A percentile compares a stretch with the other conserved stretches of the same genome.
phyloP scores from a whole-genome alignment of 768 basidiomycete species.

The Psilocybe azurescens region DNA sequence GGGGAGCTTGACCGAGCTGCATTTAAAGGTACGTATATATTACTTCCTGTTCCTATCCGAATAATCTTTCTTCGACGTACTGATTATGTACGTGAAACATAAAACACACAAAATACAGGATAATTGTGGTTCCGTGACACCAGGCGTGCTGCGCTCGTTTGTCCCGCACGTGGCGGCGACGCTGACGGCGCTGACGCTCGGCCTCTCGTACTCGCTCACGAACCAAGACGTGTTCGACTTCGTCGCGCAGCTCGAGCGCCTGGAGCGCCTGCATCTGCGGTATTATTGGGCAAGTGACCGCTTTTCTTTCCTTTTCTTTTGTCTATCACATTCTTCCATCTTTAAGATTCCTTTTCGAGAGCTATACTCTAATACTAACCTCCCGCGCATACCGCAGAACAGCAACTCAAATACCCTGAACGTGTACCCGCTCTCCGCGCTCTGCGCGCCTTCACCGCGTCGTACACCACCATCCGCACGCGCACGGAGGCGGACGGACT shows the following conservation, averaged over 20 bases:
- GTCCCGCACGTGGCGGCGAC: constrained; percentile 39
- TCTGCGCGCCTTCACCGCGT: constrained; percentile 31
- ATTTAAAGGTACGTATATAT: constrained; percentile 15
- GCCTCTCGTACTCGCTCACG: constrained; percentile 63
- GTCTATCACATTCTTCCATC: neutral
- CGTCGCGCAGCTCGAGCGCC: constrained; percentile 40
- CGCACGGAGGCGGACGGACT: constrained; percentile 33
- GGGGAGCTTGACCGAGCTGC: constrained; percentile 21
- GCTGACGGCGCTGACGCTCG: constrained; percentile 48
- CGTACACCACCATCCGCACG: constrained; percentile 22
- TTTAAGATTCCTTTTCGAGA: neutral
- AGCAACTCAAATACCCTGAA: constrained; percentile 49
- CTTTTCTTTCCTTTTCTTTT: neutral
- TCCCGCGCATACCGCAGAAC: neutral
- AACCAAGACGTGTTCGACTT: constrained; percentile 57
- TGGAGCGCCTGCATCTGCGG: constrained; percentile 46
- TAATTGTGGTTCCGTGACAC: constrained; percentile 69
- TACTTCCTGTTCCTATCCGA: too few species aligned
- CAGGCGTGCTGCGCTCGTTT: constrained; percentile 56
- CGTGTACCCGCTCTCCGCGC: constrained; percentile 23
- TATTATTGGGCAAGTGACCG: constrained; percentile 53
- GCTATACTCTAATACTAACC: neutral
- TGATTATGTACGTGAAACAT: too few species aligned
- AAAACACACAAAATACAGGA: constrained; percentile 35
- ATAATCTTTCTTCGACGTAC: too few species aligned